These are phyloP conservation scores for Phytophthora ohioensis DNA, from an alignment of 352 stramenopile genomes.

Conservation along the genomic window DNA sequence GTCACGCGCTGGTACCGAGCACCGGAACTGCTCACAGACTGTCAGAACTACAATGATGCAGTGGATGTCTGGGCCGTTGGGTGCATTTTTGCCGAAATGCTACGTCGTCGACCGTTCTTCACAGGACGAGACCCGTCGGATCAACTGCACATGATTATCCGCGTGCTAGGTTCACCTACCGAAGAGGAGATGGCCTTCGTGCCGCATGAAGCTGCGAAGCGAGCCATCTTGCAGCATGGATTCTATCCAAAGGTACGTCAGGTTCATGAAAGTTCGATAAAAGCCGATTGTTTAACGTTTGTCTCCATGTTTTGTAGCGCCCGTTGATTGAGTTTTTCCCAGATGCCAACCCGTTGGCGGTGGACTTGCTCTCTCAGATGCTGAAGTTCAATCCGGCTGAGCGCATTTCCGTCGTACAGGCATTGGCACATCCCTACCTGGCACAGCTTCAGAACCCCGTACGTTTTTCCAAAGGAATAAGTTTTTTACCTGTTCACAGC, in stretches of 20 bases:
- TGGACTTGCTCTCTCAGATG: slow-evolving; percentile 93
- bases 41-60: slow-evolving; percentile 96
- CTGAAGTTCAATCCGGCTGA: slow-evolving; percentile 95
- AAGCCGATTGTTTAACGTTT: slow-evolving; percentile 3
- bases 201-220: slow-evolving; percentile 91
- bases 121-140: slow-evolving; percentile 84
- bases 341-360: slow-evolving; percentile 76
- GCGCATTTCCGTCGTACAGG: slow-evolving; percentile 93
- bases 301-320: slow-evolving; percentile 41
- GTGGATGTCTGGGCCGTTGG: slow-evolving; percentile 97
- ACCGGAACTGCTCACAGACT: slow-evolving; percentile 90
- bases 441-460: slow-evolving; percentile 92
- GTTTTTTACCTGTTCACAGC: neutral
- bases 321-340: slow-evolving; percentile 88
- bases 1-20: slow-evolving; percentile 94
- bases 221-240: slow-evolving; percentile 83
- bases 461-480: slow-evolving; percentile 10
- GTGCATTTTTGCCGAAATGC: slow-evolving; percentile 99
- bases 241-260: slow-evolving; percentile 81
- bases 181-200: slow-evolving; percentile 98
- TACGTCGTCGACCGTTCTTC: slow-evolving; percentile 95
- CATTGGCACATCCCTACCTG: slow-evolving; percentile 91
- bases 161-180: slow-evolving; percentile 93
- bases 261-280: too few species aligned
- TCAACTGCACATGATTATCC: slow-evolving; percentile 88